These are phyloP conservation scores for Rhexocercosporidium sp. DNA, from an alignment of 2,329 filamentous ascomycete species.

Conservation along the genomic window DNA sequence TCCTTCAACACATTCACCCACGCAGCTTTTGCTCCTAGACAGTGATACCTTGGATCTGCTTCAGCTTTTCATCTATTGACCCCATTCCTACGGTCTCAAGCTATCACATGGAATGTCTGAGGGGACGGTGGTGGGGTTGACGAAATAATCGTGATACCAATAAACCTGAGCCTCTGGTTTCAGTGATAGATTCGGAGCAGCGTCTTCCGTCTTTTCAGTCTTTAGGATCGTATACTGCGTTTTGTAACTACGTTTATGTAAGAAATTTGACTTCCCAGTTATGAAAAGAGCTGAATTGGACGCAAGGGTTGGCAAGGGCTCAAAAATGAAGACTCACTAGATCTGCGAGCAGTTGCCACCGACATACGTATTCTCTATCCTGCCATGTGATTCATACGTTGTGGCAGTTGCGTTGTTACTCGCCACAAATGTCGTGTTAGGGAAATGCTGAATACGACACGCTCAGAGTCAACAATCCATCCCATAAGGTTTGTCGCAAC, in stretches of 20 bases:
- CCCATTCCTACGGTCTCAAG: not conserved
- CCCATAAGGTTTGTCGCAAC: not conserved
- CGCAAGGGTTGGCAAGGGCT: too few relatives aligned
- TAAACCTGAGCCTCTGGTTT: not conserved
- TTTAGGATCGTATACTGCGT: not conserved
- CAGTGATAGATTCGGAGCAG: not conserved
- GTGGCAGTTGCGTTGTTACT: not conserved
- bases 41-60: too few relatives aligned
- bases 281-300: not conserved
- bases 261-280: not conserved
- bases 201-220: not conserved
- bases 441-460: not conserved
- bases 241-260: not conserved
- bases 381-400: not conserved
- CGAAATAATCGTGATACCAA: constrained; percentile 3
- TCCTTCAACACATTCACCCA: too few relatives aligned
- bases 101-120: not conserved
- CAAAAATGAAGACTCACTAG: not conserved
- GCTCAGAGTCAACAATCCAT: too few relatives aligned
- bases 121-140: not conserved
- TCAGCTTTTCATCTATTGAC: too few relatives aligned
- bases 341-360: not conserved
- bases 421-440: not conserved
- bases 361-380: not conserved
- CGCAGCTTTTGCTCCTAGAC: too few relatives aligned